Evolutionary conservation across 768 basidiomycete genomes (phyloP), one percentile per base, ranked within the genome.

Genomic region (Amanita jacksonii): DNA sequence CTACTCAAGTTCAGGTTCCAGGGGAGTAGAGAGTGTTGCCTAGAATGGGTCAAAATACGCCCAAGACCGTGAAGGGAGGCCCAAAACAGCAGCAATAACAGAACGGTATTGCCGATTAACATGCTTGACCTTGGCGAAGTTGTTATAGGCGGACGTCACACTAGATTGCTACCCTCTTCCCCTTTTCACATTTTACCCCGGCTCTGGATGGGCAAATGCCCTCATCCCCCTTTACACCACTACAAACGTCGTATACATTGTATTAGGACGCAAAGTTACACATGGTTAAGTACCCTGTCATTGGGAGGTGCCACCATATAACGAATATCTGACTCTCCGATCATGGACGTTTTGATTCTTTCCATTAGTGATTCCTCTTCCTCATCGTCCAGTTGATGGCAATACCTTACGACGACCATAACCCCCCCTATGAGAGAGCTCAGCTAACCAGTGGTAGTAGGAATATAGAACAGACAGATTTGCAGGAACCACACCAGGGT

Each of bases 331-430:
- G n/a, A n/a, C n/a, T 45, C 38, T 16, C 25, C 43, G 18, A 18
- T 16, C 30, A 45, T 30, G 25, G 30, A 25, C 9, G 44, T 15
- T 4, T 33, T 35, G 9, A 30, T 18, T n/a, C 16, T 44, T 18
- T 33, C 12, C 37, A 49, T 59, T 33, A 64, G 51, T 16, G 50
- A 28, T 38, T 45, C 59, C 12, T 56, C 53, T 45, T 65, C 59
- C 56, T 80, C 74, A 33, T 78, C 74, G 43, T 64, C 60, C 22
- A 78, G 62, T 55, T 80, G 75, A 20, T 69, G 63, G 19, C 69
- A 66, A 50, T 79, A 79, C 54, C 68, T 62, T 42, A 66, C 63
- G 10, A 75, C 69, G 41, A 79, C 66, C 48, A 76, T 58, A 57
- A 68, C 73, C 2, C 67, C 70, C 49, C 73, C 76, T 80, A 46